phyloP scores from a whole-genome alignment of 2,329 filamentous ascomycete genomes.

The Penicillium sp. region DNA sequence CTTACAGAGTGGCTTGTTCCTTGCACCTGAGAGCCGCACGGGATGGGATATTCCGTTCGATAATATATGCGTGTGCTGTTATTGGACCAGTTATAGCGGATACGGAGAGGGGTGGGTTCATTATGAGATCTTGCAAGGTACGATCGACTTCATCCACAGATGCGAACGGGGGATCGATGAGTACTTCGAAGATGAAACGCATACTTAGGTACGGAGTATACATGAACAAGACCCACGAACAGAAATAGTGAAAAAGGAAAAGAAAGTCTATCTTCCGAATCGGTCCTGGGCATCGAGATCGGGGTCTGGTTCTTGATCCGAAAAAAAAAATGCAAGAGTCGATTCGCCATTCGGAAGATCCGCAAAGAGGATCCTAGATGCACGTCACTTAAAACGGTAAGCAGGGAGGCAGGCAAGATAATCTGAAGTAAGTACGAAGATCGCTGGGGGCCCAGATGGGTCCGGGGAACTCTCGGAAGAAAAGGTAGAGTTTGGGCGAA shows the following conservation, averaged over 20 bases:
- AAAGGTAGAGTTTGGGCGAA: slow-evolving; percentile 12
- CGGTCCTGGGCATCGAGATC: slow-evolving; percentile 10
- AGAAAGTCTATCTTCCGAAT: not conserved
- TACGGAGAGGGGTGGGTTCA: not conserved
- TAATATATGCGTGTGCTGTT: not conserved
- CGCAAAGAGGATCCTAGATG: slow-evolving; percentile 13
- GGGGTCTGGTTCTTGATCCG: slow-evolving; percentile 12
- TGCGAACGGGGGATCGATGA: not conserved
- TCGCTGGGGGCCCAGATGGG: slow-evolving; percentile 12
- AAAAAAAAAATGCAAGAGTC: slow-evolving; percentile 10
- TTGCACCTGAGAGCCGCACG: slow-evolving; percentile 16
- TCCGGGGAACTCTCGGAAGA: slow-evolving; percentile 19
- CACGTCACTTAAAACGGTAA: slow-evolving; percentile 20
- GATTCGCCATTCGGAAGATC: slow-evolving; percentile 12
- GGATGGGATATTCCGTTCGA: not conserved
- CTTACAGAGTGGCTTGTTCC: slow-evolving; percentile 6
- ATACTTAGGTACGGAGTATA: not conserved
- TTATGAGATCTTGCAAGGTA: not conserved
- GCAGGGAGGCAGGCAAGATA: slow-evolving; percentile 8
- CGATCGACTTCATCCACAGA: slow-evolving; percentile 3
- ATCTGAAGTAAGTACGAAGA: slow-evolving; percentile 6
- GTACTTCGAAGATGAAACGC: not conserved
- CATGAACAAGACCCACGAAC: not conserved
- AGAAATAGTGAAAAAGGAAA: not conserved
- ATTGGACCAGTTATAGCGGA: not conserved